Percentiles rank a stretch among this genome's conserved stretches.
Evolutionary conservation across 2,329 filamentous ascomycete species (phyloP).

Genomic region (Nothopassalora personata): DNA sequence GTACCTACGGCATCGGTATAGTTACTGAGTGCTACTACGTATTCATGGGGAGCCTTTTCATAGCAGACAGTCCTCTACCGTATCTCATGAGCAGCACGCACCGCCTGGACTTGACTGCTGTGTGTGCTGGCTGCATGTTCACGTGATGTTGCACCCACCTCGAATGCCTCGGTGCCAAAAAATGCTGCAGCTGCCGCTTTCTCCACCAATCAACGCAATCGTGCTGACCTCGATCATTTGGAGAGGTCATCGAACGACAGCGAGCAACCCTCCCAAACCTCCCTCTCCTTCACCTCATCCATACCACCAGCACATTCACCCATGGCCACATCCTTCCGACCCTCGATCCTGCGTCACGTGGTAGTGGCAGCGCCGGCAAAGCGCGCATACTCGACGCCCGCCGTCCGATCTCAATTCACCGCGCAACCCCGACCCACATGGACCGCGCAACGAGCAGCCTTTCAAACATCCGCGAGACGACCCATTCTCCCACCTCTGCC

Average conservation of each 20-base stretch:
- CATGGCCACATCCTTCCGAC: constrained; percentile 52
- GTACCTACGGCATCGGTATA: no score
- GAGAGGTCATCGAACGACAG: not conserved
- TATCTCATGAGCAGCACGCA: no score
- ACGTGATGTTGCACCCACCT: not conserved
- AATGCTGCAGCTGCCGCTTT: not conserved
- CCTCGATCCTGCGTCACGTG: constrained; percentile 47
- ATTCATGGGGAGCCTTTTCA: no score
- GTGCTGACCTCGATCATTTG: not conserved
- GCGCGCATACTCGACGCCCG: constrained; percentile 35
- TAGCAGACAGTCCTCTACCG: no score
- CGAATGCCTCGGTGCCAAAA: not conserved
- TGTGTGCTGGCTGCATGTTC: no score
- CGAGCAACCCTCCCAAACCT: no score
- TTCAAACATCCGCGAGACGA: constrained; percentile 76
- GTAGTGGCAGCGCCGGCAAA: constrained; percentile 36
- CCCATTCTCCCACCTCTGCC: constrained; percentile 77
- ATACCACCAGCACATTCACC: constrained; percentile 24
- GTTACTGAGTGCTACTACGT: no score
- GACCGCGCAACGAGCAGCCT: constrained; percentile 58
- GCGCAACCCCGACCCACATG: constrained; percentile 33
- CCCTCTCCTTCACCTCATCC: not conserved
- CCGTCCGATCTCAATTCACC: constrained; percentile 29
- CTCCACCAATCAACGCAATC: not conserved
- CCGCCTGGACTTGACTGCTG: no score